Percentiles rank a stretch among this genome's conserved stretches.
Conservation (phyloP, 192 early-diverging fungal species). For the Linnemannia zychae region DNA sequence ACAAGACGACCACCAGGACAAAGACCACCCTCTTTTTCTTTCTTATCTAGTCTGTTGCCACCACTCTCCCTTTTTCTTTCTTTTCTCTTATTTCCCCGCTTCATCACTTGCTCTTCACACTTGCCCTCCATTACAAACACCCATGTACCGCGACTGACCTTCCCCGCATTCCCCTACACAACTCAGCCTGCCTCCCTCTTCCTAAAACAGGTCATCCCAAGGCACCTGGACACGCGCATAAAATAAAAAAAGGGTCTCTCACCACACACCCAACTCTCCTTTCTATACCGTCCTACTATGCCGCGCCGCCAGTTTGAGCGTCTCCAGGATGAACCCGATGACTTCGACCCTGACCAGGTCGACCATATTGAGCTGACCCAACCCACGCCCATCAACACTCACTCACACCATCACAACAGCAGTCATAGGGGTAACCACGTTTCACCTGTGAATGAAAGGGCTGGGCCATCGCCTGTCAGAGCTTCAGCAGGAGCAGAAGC, state of each 20-base stretch:
- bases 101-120: background rate
- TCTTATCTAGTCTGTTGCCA: background rate
- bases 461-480: background rate
- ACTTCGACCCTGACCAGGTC: slow-evolving; percentile 21
- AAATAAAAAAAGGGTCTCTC: background rate
- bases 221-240: background rate
- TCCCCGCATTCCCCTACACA: background rate
- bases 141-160: background rate
- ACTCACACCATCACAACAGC: background rate
- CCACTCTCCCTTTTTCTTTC: background rate
- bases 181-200: background rate
- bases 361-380: slow-evolving; percentile 22
- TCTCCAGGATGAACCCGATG: slow-evolving; percentile 29
- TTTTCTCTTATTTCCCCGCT: background rate
- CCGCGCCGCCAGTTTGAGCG: slow-evolving; percentile 23
- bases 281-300: slow-evolving; percentile 1
- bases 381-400: slow-evolving; percentile 6
- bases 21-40: background rate
- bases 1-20: background rate
- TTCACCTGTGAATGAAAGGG: background rate
- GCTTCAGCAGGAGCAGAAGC: background rate
- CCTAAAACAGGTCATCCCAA: background rate
- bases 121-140: background rate
- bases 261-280: background rate
- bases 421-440: background rate